phyloP scores from a whole-genome alignment of 2,329 filamentous ascomycete genomes.

The Monilinia aucupariae region DNA sequence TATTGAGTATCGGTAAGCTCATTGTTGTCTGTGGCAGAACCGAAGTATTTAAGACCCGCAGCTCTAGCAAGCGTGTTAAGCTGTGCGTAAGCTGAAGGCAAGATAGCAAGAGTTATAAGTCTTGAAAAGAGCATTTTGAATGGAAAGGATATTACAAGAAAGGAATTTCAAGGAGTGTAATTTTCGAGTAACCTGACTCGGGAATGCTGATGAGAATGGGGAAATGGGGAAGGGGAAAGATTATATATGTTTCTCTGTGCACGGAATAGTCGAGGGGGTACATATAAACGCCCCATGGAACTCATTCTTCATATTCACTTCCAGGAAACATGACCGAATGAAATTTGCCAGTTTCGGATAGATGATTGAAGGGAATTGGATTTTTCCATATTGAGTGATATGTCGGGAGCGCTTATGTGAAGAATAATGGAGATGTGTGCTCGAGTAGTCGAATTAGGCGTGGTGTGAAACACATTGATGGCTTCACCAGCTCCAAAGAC shows the following conservation, averaged over 20 bases:
- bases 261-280: neutral
- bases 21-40: constrained; percentile 54
- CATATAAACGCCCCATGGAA: neutral
- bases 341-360: constrained; percentile 17
- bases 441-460: neutral
- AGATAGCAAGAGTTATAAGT: constrained; percentile 14
- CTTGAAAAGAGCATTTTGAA: constrained; percentile 18
- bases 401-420: constrained; percentile 8
- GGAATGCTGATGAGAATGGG: neutral
- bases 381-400: constrained; percentile 10
- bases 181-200: constrained; percentile 10
- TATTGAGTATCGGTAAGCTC: constrained; percentile 48
- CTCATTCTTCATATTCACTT: neutral
- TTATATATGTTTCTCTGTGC: neutral
- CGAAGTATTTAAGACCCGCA: constrained; percentile 48
- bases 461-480: neutral
- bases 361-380: neutral
- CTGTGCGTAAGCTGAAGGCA: constrained; percentile 20
- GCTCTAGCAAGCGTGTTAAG: constrained; percentile 43
- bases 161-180: constrained; percentile 1
- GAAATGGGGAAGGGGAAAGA: neutral
- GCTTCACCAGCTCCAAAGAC: neutral
- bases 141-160: neutral
- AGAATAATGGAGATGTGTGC: neutral
- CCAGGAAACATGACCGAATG: neutral